These are phyloP conservation scores for Pythium oligandrum DNA, from an alignment of 352 stramenopile genomes.

Conservation along the genomic window DNA sequence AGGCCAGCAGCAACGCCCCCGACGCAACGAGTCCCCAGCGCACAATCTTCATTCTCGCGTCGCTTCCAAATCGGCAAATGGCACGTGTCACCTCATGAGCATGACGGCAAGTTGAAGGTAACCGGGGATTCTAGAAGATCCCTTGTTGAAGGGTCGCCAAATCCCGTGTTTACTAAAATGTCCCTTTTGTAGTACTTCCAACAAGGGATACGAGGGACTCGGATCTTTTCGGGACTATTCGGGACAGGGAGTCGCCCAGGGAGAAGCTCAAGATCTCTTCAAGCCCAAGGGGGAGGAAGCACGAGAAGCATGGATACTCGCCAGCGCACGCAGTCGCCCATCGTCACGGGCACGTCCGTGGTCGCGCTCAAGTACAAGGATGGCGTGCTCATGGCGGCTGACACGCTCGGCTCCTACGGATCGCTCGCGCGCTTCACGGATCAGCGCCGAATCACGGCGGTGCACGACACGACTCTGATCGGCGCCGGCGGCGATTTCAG, in stretches of 20 bases:
- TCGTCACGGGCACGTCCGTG: constrained; percentile 98
- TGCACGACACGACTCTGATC: constrained; percentile 93
- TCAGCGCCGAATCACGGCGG: constrained; percentile 77
- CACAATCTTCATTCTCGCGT: constrained; percentile 47
- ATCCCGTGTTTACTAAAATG: constrained; percentile 1
- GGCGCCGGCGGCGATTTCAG: constrained; percentile 96
- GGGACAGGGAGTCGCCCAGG: constrained; percentile 3
- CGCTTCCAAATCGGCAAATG: constrained; percentile 3
- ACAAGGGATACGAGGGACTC: constrained; percentile 1
- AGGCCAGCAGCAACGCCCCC: constrained; percentile 32
- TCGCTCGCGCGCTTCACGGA: constrained; percentile 97
- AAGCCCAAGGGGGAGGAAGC: constrained; percentile 14
- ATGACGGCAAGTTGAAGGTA: not conserved
- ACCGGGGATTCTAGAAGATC: constrained; percentile 25
- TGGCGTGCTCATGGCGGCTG: constrained; percentile 96
- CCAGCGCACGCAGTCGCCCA: constrained; percentile 90
- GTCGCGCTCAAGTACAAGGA: constrained; percentile 94
- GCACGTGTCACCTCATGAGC: constrained; percentile 10
- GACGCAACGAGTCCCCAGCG: constrained; percentile 38
- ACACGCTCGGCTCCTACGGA: constrained; percentile 97
- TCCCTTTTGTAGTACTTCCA: not conserved
- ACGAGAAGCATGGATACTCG: constrained; percentile 41
- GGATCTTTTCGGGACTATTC: constrained; percentile 6
- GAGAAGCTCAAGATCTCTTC: constrained; percentile 22
- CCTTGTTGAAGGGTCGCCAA: constrained; percentile 6